A percentile compares a stretch with the other conserved stretches of the same genome.
These are phyloP conservation scores for Camelina hispida DNA, from an alignment of 345 rosid genomes.

Conservation along the genomic window DNA sequence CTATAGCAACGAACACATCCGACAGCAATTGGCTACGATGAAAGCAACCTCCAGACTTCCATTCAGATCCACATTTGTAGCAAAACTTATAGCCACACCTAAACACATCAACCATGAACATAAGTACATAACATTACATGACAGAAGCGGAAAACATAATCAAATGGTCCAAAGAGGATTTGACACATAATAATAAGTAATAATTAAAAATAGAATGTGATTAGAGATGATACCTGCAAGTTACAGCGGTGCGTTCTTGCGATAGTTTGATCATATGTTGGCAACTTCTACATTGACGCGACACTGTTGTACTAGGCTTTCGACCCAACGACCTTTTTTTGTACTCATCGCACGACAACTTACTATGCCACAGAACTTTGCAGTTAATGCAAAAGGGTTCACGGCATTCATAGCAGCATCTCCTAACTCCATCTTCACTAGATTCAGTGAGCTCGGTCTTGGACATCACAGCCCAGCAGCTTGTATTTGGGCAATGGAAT, in stretches of 20 bases:
- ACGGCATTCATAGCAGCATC: neutral
- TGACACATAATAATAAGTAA: neutral
- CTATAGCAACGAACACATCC: neutral
- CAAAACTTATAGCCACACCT: slow-evolving; percentile 48
- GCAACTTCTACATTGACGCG: neutral
- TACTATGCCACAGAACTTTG: neutral
- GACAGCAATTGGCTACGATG: neutral
- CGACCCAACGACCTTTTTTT: neutral
- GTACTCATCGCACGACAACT: neutral
- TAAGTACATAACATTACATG: neutral
- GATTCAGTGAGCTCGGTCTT: neutral
- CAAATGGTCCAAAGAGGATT: neutral
- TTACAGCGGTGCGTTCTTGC: neutral
- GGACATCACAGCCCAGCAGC: neutral
- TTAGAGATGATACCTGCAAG: neutral
- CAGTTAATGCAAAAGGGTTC: neutral
- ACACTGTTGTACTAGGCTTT: neutral
- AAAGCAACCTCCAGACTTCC: slow-evolving; percentile 32
- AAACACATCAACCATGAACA: neutral
- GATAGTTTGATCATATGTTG: neutral
- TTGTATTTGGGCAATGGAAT: neutral
- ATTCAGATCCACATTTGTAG: slow-evolving; percentile 56
- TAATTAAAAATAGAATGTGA: neutral
- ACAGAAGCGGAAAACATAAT: neutral
- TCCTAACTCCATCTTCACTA: neutral